These are phyloP conservation scores for Fusarium sp. DNA, from an alignment of 2,329 filamentous ascomycete species.

Conservation along the genomic window DNA sequence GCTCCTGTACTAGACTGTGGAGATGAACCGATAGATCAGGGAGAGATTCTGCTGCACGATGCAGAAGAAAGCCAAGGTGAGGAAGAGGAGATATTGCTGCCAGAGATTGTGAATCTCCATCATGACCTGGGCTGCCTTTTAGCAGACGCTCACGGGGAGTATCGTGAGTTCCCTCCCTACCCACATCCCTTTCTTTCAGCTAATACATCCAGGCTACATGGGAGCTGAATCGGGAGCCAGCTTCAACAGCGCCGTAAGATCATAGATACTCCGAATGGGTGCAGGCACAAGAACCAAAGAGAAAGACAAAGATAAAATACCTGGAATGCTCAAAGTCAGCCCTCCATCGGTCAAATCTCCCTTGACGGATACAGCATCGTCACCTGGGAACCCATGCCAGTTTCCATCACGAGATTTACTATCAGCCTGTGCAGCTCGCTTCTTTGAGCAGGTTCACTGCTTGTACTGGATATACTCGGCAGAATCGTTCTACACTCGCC, in stretches of 20 bases:
- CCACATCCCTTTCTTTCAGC: too few species aligned
- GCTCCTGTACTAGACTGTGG: not conserved
- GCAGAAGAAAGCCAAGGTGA: not conserved
- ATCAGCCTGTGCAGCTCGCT: accelerated
- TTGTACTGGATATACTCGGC: not conserved
- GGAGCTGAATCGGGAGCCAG: not conserved
- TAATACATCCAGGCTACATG: not conserved
- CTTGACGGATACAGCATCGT: accelerated
- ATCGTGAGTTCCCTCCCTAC: not conserved
- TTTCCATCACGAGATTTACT: not conserved
- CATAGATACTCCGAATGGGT: not conserved
- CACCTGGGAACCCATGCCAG: not conserved
- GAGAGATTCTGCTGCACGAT: accelerated
- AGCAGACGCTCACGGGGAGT: not conserved
- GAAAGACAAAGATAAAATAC: not conserved
- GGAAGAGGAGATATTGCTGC: not conserved
- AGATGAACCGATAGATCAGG: not conserved
- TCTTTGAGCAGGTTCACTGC: not conserved
- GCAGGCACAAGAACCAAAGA: not conserved
- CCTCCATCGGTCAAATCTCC: not conserved
- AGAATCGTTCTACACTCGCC: not conserved
- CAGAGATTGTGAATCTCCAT: not conserved
- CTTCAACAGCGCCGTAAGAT: not conserved
- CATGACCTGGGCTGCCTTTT: not conserved
- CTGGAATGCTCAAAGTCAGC: not conserved